phyloP scores from a whole-genome alignment of 768 basidiomycete species.

The Boletus speciosus region DNA sequence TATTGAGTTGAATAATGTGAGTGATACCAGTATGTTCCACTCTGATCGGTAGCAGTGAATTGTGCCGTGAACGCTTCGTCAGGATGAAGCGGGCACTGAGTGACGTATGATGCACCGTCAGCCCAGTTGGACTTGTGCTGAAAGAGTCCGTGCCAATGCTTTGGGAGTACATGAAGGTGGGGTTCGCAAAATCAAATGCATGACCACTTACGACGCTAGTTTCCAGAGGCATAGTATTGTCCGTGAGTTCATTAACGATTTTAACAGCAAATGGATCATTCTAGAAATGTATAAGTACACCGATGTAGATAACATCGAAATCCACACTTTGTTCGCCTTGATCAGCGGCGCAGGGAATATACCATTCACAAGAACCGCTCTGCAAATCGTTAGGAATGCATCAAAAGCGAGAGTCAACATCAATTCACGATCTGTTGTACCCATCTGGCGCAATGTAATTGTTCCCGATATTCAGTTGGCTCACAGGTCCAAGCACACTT shows the following conservation, averaged over 20 bases:
- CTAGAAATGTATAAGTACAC: constrained; percentile 21
- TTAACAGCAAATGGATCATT: constrained; percentile 38
- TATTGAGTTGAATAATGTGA: constrained; percentile 37
- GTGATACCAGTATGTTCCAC: constrained; percentile 51
- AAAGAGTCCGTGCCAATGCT: constrained; percentile 34
- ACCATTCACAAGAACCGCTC: constrained; percentile 42
- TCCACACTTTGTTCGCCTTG: constrained; percentile 32
- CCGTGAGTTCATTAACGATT: constrained; percentile 43
- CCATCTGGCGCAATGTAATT: constrained; percentile 46
- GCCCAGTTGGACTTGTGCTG: constrained; percentile 30
- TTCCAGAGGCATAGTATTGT: constrained; percentile 43
- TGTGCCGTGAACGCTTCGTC: constrained; percentile 34
- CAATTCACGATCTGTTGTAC: constrained; percentile 38
- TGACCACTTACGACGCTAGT: constrained; percentile 38
- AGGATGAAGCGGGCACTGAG: constrained; percentile 42
- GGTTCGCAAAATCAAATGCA: background rate
- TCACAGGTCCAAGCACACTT: constrained; percentile 17
- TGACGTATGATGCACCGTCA: constrained; percentile 38
- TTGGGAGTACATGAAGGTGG: constrained; percentile 13
- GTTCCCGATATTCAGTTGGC: constrained; percentile 36
- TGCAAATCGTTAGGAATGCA: constrained; percentile 9
- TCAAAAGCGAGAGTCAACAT: background rate
- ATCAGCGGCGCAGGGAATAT: constrained; percentile 48
- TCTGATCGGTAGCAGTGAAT: constrained; percentile 32
- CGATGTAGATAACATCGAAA: background rate